Conservation (phyloP, 2,329 filamentous ascomycete genomes). For the Daldinia sp. region DNA sequence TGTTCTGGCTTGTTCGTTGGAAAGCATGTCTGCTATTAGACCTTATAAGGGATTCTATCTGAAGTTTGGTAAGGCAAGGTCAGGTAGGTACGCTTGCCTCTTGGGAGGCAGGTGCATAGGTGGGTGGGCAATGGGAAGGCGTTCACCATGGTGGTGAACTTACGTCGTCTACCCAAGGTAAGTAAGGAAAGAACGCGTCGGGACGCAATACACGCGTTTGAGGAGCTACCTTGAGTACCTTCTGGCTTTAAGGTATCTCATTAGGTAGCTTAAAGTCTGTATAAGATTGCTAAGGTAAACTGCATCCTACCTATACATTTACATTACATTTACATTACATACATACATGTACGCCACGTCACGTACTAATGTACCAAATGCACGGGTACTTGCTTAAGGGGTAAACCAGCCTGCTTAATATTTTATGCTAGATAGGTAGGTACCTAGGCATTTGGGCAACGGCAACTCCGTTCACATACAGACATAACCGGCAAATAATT, state of each 20-base stretch:
- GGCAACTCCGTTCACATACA: not conserved
- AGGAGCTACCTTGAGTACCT: not conserved
- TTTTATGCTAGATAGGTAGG: no score
- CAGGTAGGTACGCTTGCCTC: not conserved
- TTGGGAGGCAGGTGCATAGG: not conserved
- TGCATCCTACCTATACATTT: no score
- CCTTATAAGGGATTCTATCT: constrained; percentile 10
- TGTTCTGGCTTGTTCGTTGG: not conserved
- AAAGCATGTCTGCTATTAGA: not conserved
- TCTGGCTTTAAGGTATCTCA: no score
- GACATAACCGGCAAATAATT: not conserved
- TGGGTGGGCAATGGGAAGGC: not conserved
- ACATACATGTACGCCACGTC: no score
- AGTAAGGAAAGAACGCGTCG: not conserved
- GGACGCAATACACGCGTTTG: not conserved
- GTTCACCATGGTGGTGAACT: not conserved
- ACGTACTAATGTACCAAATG: not conserved
- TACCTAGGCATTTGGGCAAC: not conserved
- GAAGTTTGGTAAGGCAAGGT: not conserved
- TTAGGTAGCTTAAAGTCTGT: no score
- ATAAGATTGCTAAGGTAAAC: no score
- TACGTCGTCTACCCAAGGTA: not conserved
- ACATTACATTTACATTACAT: no score
- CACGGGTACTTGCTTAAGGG: constrained; percentile 23
- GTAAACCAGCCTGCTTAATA: not conserved